Percentiles rank a stretch among this genome's conserved stretches.
These are phyloP conservation scores for Knufia fluminis DNA, from an alignment of 2,329 filamentous ascomycete genomes.

Conservation along the genomic window DNA sequence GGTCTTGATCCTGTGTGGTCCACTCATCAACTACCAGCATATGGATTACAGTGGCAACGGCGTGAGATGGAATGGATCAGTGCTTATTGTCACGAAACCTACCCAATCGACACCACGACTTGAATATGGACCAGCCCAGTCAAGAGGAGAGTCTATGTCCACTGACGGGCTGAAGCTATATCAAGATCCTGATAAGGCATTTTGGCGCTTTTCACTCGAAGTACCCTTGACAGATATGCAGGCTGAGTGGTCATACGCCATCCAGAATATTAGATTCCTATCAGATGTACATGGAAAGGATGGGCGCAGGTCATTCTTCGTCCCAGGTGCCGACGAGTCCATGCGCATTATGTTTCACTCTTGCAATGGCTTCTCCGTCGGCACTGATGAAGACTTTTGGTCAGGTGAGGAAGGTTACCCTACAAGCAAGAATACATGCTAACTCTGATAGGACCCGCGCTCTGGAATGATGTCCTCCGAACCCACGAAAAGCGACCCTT, in stretches of 20 bases:
- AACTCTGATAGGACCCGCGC: slow-evolving; percentile 38
- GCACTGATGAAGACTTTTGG: slow-evolving; percentile 55
- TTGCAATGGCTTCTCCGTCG: slow-evolving; percentile 60
- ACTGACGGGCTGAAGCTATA: slow-evolving; percentile 48
- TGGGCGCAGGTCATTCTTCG: slow-evolving; percentile 42
- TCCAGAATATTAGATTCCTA: slow-evolving; percentile 56
- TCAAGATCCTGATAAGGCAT: slow-evolving; percentile 49
- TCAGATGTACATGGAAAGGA: slow-evolving; percentile 47
- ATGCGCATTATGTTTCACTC: slow-evolving; percentile 64
- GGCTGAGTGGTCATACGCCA: slow-evolving; percentile 67
- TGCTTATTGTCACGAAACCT: slow-evolving; percentile 70
- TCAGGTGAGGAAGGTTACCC: slow-evolving; percentile 25
- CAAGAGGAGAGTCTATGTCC: slow-evolving; percentile 6
- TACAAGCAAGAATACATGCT: neutral
- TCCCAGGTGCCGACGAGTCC: slow-evolving; percentile 52
- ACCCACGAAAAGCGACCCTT: slow-evolving; percentile 52
- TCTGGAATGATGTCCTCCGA: slow-evolving; percentile 58
- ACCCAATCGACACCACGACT: slow-evolving; percentile 56
- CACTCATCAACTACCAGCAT: slow-evolving; percentile 42
- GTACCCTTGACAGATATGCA: slow-evolving; percentile 63
- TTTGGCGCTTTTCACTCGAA: slow-evolving; percentile 50
- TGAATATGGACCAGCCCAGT: slow-evolving; percentile 35
- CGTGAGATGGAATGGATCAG: slow-evolving; percentile 67
- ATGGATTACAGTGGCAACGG: slow-evolving; percentile 28
- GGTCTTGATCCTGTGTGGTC: slow-evolving; percentile 37